A percentile compares a stretch with the other conserved stretches of the same genome.
Conservation (phyloP, 2,329 filamentous ascomycete species). For the Tolypocladium guangdongense region DNA sequence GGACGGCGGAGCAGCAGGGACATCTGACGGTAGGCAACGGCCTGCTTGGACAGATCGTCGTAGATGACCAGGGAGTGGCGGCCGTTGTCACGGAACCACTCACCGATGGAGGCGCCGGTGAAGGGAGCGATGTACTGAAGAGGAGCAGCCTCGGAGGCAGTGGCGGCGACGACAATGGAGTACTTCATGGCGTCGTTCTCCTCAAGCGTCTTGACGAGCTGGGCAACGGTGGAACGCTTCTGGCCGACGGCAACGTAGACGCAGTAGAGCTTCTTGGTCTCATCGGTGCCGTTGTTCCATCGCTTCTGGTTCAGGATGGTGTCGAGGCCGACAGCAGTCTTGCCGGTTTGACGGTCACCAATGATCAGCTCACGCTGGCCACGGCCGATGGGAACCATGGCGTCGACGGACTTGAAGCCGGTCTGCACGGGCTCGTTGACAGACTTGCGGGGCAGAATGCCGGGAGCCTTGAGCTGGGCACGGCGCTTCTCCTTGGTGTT, state of each 20-base stretch:
- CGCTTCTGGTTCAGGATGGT: conserved; percentile 99
- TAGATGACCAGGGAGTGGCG: conserved; percentile 85
- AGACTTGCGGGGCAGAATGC: conserved; percentile 92
- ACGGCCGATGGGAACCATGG: conserved; percentile 99
- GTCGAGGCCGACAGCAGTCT: conserved; percentile 97
- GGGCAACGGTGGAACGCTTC: conserved; percentile 98
- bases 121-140: conserved; percentile 92
- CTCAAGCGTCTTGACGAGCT: conserved; percentile 99
- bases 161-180: conserved; percentile 85
- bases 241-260: conserved; percentile 98
- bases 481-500: conserved; percentile 86
- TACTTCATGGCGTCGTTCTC: conserved; percentile 99
- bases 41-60: conserved; percentile 97
- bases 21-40: conserved; percentile 97
- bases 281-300: conserved; percentile 81
- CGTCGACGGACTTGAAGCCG: conserved; percentile 97
- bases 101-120: conserved; percentile 60
- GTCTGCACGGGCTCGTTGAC: conserved; percentile 99
- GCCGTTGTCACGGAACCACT: conserved; percentile 73
- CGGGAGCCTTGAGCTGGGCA: conserved; percentile 97
- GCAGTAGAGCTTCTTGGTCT: conserved; percentile 98
- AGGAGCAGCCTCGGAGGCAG: conserved; percentile 91
- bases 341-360: conserved; percentile 99
- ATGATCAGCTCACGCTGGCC: conserved; percentile 99
- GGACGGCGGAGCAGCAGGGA: conserved; percentile 94